A percentile compares a stretch with the other conserved stretches of the same genome.
Evolutionary conservation across 2,329 filamentous ascomycete species (phyloP).

Genomic region (Hymenoscyphus linearis): DNA sequence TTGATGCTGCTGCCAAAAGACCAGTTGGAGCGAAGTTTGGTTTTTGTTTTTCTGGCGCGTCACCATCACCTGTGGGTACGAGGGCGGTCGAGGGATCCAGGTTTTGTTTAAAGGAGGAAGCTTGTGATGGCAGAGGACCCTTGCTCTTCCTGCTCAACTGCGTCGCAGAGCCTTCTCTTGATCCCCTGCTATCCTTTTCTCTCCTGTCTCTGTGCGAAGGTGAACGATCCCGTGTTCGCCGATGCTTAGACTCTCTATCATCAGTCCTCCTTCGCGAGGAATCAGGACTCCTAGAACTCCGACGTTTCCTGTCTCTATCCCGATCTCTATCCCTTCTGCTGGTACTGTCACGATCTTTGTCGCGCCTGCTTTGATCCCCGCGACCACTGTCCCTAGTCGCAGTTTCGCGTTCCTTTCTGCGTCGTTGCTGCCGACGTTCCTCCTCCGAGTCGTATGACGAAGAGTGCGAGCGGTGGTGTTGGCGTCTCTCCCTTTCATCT

Average conservation of each 20-base stretch:
- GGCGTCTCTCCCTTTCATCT: conserved; percentile 17
- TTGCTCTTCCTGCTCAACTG: conserved; percentile 25
- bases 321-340: conserved; percentile 19
- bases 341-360: conserved; percentile 4
- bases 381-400: conserved; percentile 8
- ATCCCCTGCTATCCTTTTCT: conserved; percentile 13
- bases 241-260: conserved; percentile 23
- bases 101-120: conserved; percentile 52
- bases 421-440: conserved; percentile 24
- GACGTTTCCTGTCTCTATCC: conserved; percentile 23
- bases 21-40: conserved; percentile 82
- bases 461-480: conserved; percentile 22
- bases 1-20: conserved; percentile 80
- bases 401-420: conserved; percentile 10
- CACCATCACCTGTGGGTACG: conserved; percentile 33
- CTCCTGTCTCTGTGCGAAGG: conserved; percentile 18
- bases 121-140: conserved; percentile 55
- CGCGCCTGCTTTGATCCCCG: neutral
- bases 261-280: conserved; percentile 19
- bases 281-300: conserved; percentile 29
- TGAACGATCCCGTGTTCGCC: conserved; percentile 24
- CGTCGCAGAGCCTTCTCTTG: conserved; percentile 20
- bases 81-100: conserved; percentile 35
- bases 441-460: conserved; percentile 27
- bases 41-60: conserved; percentile 68